Evolutionary conservation across 2,329 filamentous ascomycete species (phyloP).

Genomic region (Aspergillus sp.): DNA sequence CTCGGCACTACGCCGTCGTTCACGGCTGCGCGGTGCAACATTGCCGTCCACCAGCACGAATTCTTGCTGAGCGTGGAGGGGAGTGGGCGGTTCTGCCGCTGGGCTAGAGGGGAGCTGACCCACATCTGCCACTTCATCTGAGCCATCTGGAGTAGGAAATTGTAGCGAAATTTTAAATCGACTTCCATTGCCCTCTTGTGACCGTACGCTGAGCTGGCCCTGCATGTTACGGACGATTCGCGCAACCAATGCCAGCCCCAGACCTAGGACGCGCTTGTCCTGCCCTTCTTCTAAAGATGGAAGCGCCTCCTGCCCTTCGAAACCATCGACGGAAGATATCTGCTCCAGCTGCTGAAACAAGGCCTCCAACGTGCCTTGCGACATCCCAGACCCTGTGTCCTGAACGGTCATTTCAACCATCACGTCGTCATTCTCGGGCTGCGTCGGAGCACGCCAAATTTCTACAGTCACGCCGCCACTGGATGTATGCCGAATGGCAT

Average conservation of each 20-base stretch:
- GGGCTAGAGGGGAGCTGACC: neutral
- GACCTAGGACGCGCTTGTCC: constrained; percentile 53
- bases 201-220: constrained; percentile 75
- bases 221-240: constrained; percentile 84
- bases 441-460: constrained; percentile 45
- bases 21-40: constrained; percentile 4
- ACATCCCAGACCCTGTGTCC: constrained; percentile 65
- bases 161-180: constrained; percentile 73
- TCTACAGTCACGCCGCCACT: constrained; percentile 63
- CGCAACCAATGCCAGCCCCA: constrained; percentile 82
- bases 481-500: constrained; percentile 71
- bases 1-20: constrained; percentile 17
- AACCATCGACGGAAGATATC: constrained; percentile 52
- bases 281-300: neutral
- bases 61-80: constrained; percentile 25
- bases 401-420: constrained; percentile 66
- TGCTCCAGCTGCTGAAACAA: constrained; percentile 58
- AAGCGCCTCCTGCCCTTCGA: constrained; percentile 19
- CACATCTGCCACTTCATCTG: neutral
- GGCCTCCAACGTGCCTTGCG: constrained; percentile 47
- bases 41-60: constrained; percentile 30
- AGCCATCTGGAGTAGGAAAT: constrained; percentile 53
- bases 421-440: constrained; percentile 46
- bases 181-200: constrained; percentile 72
- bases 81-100: constrained; percentile 19